Percentiles rank a stretch among this genome's conserved stretches.
phyloP scores from a whole-genome alignment of 2,329 filamentous ascomycete genomes.

The Hypoxylon sp. region DNA sequence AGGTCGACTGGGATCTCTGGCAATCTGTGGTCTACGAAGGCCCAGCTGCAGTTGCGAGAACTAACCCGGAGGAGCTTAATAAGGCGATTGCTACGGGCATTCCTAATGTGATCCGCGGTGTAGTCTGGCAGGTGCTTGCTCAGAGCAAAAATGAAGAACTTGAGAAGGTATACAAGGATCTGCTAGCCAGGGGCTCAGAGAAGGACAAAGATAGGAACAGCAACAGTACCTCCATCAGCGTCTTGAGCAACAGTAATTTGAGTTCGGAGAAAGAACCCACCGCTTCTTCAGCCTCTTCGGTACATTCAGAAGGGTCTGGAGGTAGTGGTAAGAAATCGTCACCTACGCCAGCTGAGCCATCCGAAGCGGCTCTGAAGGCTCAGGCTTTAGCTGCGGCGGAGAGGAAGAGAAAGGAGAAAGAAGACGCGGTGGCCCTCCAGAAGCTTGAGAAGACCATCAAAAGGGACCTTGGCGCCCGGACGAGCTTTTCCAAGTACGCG shows the following conservation, averaged over 20 bases:
- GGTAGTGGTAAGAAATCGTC: slow-evolving; percentile 66
- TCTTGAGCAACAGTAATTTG: slow-evolving; percentile 66
- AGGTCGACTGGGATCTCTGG: slow-evolving; percentile 99
- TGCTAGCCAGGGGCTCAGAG: slow-evolving; percentile 83
- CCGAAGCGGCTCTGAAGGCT: slow-evolving; percentile 73
- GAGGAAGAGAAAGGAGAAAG: slow-evolving; percentile 82
- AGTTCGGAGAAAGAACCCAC: slow-evolving; percentile 74
- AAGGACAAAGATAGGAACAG: slow-evolving; percentile 77
- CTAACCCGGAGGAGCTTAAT: slow-evolving; percentile 90
- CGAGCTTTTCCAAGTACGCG: slow-evolving; percentile 96
- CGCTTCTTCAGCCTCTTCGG: slow-evolving; percentile 84
- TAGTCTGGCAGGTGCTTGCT: slow-evolving; percentile 97
- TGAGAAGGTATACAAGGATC: slow-evolving; percentile 85
- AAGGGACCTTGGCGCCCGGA: slow-evolving; percentile 89
- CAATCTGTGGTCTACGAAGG: slow-evolving; percentile 96
- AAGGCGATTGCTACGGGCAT: slow-evolving; percentile 93
- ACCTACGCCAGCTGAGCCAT: slow-evolving; percentile 70
- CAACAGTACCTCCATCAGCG: slow-evolving; percentile 65
- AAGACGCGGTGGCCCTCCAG: slow-evolving; percentile 77
- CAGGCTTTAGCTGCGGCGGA: slow-evolving; percentile 74
- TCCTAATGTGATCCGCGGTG: slow-evolving; percentile 93
- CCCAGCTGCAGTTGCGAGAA: slow-evolving; percentile 85
- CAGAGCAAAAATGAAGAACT: slow-evolving; percentile 95
- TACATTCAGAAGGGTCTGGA: slow-evolving; percentile 81
- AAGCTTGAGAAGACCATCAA: slow-evolving; percentile 94